Base-by-base conservation (phyloP, 169 alveolate genomes). In the Plasmodium vinckei region DNA sequence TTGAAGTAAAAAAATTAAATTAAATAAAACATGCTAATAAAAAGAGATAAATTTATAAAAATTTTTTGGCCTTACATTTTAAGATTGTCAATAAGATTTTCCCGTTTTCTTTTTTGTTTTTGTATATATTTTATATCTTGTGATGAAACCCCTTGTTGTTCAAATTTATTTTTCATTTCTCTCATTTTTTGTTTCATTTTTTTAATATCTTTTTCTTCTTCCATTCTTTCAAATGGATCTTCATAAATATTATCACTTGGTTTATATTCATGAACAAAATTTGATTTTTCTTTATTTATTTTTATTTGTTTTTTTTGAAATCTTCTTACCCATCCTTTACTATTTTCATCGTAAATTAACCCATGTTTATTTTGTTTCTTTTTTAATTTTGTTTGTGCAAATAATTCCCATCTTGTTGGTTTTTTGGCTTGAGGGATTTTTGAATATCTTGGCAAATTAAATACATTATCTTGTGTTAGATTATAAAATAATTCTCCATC, bases 111-210 rank as follows among this genome's bases (percentile, higher is more conserved):
- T 44, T 73, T 73, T 63, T 73, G 87, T 13, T 47, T 49, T 21
- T 60, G 47, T 33, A 73, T 73, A 59, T 73, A 73, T 63, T 73
- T 59, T 12, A 73, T 73, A 27, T 73, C 87, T 51, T 73, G 59
- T 10, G 71, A 57, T 9, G 87, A 73, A 17, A 73, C 33, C 1
- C 87, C 87, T 54, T 73, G 51, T 63, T 73, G 87, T 25, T 73
- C 72, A 25, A 73, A 73, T 59, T 73, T 73, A 59, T 73, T 73
- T 15, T 59, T 73, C 72, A 73, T 57, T 73, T 73, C 87, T n/a
- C 87, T 42, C 72, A 73, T 57, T 27, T 73, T 73, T 5, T 73
- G 87, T 59, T 73, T 73, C 72, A 73, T 73, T 73, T 73, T 73
- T 73, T 73, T 73, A 60, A 73, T 73, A 9, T 73, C 87, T 49